Percentiles rank a stretch among this genome's conserved stretches.
These are phyloP conservation scores for Andrographis paniculata DNA, from an alignment of 305 asterid genomes.

Conservation along the genomic window DNA sequence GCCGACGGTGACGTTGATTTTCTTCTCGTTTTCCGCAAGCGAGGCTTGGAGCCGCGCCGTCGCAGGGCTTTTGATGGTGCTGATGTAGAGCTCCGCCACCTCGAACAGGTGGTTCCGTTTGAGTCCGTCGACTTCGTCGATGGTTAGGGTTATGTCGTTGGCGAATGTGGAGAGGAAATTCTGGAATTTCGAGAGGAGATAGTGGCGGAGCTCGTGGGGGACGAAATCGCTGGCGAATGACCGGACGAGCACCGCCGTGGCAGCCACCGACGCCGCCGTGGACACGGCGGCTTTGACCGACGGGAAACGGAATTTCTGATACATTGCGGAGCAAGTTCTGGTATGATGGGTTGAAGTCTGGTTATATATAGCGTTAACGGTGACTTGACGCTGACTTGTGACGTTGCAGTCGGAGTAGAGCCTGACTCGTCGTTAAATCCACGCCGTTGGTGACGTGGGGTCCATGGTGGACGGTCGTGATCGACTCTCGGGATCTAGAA, in stretches of 20 bases:
- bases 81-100: slow-evolving; percentile 31
- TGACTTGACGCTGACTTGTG: no score
- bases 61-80: slow-evolving; percentile 15
- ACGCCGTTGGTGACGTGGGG: no score
- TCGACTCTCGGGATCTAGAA: no score
- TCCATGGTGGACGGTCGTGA: no score
- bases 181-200: slow-evolving; percentile 22
- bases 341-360: no score
- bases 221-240: slow-evolving; percentile 46
- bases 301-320: neutral
- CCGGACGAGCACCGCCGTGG: slow-evolving; percentile 54
- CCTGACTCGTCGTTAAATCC: no score
- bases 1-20: slow-evolving; percentile 22
- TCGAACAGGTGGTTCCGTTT: slow-evolving; percentile 30
- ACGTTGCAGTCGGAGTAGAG: no score
- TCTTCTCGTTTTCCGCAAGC: slow-evolving; percentile 27
- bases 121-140: slow-evolving; percentile 39
- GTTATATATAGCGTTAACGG: no score
- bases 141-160: slow-evolving; percentile 25
- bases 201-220: slow-evolving; percentile 28
- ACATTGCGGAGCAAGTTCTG: no score
- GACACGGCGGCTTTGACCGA: slow-evolving; percentile 42
- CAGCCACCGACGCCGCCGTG: slow-evolving; percentile 64
- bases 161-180: slow-evolving; percentile 22
- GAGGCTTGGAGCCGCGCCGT: slow-evolving; percentile 17